Base-by-base conservation (phyloP, 768 basidiomycete species). In the Mycena floridula region DNA sequence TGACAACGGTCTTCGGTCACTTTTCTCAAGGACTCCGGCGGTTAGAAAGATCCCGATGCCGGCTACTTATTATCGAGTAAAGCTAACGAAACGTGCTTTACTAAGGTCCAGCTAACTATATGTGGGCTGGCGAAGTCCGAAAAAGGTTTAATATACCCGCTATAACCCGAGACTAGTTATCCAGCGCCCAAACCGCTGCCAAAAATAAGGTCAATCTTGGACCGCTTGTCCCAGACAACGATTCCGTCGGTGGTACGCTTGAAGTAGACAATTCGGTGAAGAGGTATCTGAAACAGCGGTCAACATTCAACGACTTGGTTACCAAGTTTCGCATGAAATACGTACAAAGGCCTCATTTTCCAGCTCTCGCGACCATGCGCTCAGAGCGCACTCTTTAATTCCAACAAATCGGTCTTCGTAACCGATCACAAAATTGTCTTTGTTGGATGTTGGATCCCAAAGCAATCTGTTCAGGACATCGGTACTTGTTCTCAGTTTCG, bases 391-490 rank as follows among this genome's bases (percentile, higher is more conserved):
- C 44, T 57, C 54, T 35, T 48, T 50, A 23, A 57, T 38, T 2
- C 55, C 55, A 12, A 50, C 25, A 38, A 57, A 57, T 21, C 55
- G 54, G 44, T 57, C 55, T 35, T 57, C 55, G 37, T 57, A 57
- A 15, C 55, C 55, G 36, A 57, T 50, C 13, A 49, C 24, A 37
- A 50, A 53, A 21, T 50, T 53, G 8, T 50, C 46, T 32, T 47
- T 42, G 9, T 46, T 28, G 16, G 51, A 20, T 13, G 43, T 38
- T 22, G 54, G 42, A 37, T 57, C 55, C 55, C 55, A 57, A 44
- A 57, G 40, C 1, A 57, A 39, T n/a, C 55, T 42, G 43, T 57
- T 55, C 32, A 56, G 50, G 7, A 57, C 49, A 40, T 57, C 55
- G 5, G 44, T 25, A 41, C 49, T 50, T 8, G 55, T 52, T 25